phyloP scores from a whole-genome alignment of 2,329 filamentous ascomycete genomes.

The Cercospora citrullina region DNA sequence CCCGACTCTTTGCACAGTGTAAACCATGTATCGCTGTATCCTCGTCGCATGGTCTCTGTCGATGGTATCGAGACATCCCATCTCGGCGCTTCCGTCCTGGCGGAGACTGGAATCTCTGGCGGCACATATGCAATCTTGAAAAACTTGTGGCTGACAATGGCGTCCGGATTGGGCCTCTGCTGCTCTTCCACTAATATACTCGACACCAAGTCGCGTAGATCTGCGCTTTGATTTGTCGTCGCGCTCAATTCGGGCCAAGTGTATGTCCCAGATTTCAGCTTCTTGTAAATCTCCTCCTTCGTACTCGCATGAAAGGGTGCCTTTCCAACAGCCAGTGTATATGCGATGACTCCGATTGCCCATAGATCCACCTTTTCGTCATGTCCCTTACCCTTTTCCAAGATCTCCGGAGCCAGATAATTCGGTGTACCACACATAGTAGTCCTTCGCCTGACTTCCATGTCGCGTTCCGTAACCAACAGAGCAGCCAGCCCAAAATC shows the following conservation, averaged over 20 bases:
- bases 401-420: conserved; percentile 94
- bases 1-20: conserved; percentile 52
- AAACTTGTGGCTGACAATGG: conserved; percentile 76
- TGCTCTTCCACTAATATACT: conserved; percentile 74
- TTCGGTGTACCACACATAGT: conserved; percentile 97
- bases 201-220: conserved; percentile 76
- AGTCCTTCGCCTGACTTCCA: conserved; percentile 76
- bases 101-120: conserved; percentile 47
- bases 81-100: conserved; percentile 48
- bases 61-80: conserved; percentile 50
- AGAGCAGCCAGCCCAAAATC: conserved; percentile 95
- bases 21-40: conserved; percentile 55
- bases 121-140: conserved; percentile 78
- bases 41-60: conserved; percentile 46
- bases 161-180: conserved; percentile 70
- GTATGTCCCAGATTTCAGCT: conserved; percentile 70
- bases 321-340: conserved; percentile 94
- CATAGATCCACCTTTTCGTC: conserved; percentile 98
- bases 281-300: conserved; percentile 78
- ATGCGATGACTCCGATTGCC: conserved; percentile 98
- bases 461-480: conserved; percentile 86
- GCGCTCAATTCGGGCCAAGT: conserved; percentile 72
- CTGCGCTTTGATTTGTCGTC: conserved; percentile 69
- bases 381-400: conserved; percentile 93
- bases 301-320: conserved; percentile 94